Base-by-base conservation (phyloP, 164 flowering plant genomes). In the Magnolia kwangsiensis region DNA sequence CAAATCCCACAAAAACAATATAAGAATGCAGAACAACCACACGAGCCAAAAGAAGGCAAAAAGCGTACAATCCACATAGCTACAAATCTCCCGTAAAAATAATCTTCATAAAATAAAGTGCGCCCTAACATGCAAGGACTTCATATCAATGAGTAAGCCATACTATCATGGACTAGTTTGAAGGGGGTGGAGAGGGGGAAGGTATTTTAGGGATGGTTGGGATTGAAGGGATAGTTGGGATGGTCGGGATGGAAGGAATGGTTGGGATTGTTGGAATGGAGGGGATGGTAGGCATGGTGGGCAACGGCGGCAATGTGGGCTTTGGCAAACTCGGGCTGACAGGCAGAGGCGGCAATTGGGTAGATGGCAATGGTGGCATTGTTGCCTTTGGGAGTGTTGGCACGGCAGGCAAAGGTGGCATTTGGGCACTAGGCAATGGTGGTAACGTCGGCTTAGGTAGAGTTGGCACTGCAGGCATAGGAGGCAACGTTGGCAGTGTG, bases 391-490 rank as follows among this genome's bases (percentile, higher is more conserved):
- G 65, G 9, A 63, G 65, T 18, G 65, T 16, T 2, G 65, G 65
- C 65, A 63, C 2, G 21, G 65, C 8, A n/a, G 65, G 65, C 65
- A n/a, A 7, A 5, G 65, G 23, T 2, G 23, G 65, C 8, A 63
- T 8, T 5, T n/a, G 65, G 65, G 65, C 21, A 0, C 9, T 21
- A n/a, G 65, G 65, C 20, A 63, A 18, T 16, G 65, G 65, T 63
- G 68, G 68, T 24, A 65, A 7, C 20, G 27, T 65, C 13, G 68
- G 68, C 37, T 4, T 65, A 20, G 68, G 68, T 24, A 23, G 68
- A 65, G 68, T 65, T 24, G 68, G 68, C 68, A 65, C 29, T 13
- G 27, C 29, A 65, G 68, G 68, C 68, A 65, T 20, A 65, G 68
- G 68, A 9, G 68, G 68, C 27, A 65, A 65, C 20, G 68, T 65